These are phyloP conservation scores for Hypoxylon sp. DNA, from an alignment of 2,329 filamentous ascomycete species.

Conservation along the genomic window DNA sequence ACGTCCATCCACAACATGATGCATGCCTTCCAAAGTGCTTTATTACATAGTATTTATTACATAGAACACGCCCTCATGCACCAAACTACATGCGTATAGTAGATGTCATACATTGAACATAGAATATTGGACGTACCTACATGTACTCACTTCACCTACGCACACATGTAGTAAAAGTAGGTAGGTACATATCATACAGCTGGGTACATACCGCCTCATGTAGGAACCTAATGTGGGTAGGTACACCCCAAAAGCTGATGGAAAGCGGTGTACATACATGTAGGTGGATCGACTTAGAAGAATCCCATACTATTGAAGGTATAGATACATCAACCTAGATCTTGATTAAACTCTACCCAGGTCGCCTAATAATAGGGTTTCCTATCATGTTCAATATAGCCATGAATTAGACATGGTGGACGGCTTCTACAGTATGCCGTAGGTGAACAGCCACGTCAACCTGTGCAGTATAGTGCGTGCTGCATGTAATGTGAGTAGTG, in stretches of 20 bases:
- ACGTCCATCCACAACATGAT: conserved; percentile 13
- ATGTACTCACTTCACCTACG: conserved; percentile 8
- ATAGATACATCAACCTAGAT: conserved; percentile 14
- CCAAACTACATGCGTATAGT: conserved; percentile 17
- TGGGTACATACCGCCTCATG: conserved; percentile 13
- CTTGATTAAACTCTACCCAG: conserved; percentile 6
- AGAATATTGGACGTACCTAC: neutral
- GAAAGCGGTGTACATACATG: conserved; percentile 44
- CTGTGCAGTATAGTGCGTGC: conserved; percentile 30
- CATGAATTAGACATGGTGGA: conserved; percentile 26
- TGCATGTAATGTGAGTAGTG: conserved; percentile 32
- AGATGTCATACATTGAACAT: conserved; percentile 18
- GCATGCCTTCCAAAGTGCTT: conserved; percentile 4
- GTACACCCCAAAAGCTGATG: conserved; percentile 24
- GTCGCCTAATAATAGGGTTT: conserved; percentile 1
- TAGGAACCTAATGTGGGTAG: conserved; percentile 27
- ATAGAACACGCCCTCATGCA: conserved; percentile 18
- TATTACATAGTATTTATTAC: too few species aligned
- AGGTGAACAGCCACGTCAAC: conserved; percentile 43
- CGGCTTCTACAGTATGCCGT: conserved; percentile 28
- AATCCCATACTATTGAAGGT: conserved; percentile 13
- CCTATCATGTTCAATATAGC: conserved; percentile 20
- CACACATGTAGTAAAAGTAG: conserved; percentile 18
- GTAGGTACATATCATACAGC: too few species aligned
- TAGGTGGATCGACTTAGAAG: conserved; percentile 18